Evolutionary conservation across 2,329 filamentous ascomycete genomes (phyloP).

Genomic region (Aspergillus tubingensis): DNA sequence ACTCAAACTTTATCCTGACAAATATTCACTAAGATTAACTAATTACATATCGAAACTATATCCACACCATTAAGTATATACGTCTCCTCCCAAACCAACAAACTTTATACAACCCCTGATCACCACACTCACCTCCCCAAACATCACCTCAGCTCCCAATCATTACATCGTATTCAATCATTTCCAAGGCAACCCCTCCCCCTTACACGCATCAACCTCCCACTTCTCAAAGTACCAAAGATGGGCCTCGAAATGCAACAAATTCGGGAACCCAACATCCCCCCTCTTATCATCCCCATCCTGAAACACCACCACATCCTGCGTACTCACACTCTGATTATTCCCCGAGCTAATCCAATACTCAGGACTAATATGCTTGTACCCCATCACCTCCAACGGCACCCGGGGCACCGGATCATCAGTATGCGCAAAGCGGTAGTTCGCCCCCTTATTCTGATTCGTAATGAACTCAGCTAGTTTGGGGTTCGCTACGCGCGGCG

Average conservation of each 20-base stretch:
- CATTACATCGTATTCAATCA: neutral
- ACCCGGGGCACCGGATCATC: constrained; percentile 69
- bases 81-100: too few relatives aligned
- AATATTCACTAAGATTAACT: too few relatives aligned
- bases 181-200: neutral
- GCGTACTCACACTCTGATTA: constrained; percentile 21
- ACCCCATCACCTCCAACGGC: constrained; percentile 62
- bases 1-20: too few relatives aligned
- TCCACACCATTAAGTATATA: too few relatives aligned
- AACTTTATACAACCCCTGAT: too few relatives aligned
- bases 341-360: constrained; percentile 57
- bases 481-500: constrained; percentile 65
- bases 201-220: constrained; percentile 22
- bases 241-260: constrained; percentile 23
- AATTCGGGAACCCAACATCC: constrained; percentile 24
- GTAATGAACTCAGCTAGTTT: constrained; percentile 58
- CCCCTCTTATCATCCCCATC: constrained; percentile 28
- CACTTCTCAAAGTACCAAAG: constrained; percentile 28
- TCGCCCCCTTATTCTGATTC: constrained; percentile 54
- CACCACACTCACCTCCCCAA: too few relatives aligned
- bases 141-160: too few relatives aligned
- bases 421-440: constrained; percentile 66
- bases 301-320: constrained; percentile 25
- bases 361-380: constrained; percentile 69
- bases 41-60: too few relatives aligned